Percentiles rank a stretch among this genome's conserved stretches.
Evolutionary conservation across 2,329 filamentous ascomycete species (phyloP).

Genomic region (Fusarium cicatricum): DNA sequence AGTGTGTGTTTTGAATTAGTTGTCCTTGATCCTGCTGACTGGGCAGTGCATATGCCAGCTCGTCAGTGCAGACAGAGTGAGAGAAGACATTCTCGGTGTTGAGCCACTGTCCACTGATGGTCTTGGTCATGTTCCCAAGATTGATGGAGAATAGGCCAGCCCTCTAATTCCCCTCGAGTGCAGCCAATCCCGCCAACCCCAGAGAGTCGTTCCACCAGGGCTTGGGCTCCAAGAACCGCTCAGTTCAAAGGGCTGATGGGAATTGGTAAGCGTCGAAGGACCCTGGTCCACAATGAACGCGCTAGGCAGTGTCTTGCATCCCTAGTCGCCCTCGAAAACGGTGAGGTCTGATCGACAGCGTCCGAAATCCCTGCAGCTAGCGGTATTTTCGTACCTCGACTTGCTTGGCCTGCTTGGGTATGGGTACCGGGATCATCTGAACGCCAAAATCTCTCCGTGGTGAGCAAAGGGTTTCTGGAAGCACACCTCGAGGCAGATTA

Average conservation of each 20-base stretch:
- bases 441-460: slow-evolving; percentile 20
- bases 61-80: not conserved
- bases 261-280: slow-evolving; percentile 17
- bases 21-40: slow-evolving; percentile 1
- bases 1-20: not conserved
- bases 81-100: not conserved
- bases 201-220: slow-evolving; percentile 21
- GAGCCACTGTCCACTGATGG: not conserved
- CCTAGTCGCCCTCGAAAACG: slow-evolving; percentile 32
- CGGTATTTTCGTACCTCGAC: slow-evolving; percentile 32
- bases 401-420: no score
- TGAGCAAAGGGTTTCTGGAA: slow-evolving; percentile 38
- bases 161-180: slow-evolving; percentile 12
- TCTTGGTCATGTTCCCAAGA: not conserved
- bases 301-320: slow-evolving; percentile 29
- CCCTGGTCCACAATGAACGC: slow-evolving; percentile 27
- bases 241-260: slow-evolving; percentile 29
- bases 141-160: slow-evolving; percentile 13
- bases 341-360: slow-evolving; percentile 38
- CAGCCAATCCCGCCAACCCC: slow-evolving; percentile 12
- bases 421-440: slow-evolving; percentile 8
- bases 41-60: not conserved
- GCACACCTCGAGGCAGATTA: slow-evolving; percentile 34
- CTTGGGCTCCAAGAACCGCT: slow-evolving; percentile 32
- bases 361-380: slow-evolving; percentile 31